phyloP scores from a whole-genome alignment of 257 asterid genomes.

The Rehmannia glutinosa region DNA sequence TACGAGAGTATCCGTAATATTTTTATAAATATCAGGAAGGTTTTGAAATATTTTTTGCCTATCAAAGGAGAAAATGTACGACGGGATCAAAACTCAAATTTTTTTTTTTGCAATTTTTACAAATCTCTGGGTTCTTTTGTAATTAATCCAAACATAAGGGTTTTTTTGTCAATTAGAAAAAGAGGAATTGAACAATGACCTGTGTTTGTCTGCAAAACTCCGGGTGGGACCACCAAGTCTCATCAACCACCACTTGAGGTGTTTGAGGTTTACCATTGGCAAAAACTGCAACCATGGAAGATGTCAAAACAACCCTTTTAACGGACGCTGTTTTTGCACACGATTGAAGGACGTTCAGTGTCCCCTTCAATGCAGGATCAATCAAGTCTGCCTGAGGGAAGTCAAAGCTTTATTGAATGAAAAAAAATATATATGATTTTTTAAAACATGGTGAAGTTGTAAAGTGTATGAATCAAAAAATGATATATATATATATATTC shows the following conservation, averaged over 20 bases:
- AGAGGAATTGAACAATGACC: constrained; percentile 16
- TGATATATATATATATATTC: no score
- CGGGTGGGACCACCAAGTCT: constrained; percentile 45
- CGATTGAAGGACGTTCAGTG: constrained; percentile 63
- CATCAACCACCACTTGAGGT: constrained; percentile 54
- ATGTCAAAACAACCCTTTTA: constrained; percentile 61
- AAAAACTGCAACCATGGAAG: constrained; percentile 47
- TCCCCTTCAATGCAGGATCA: constrained; percentile 29
- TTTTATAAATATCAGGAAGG: no score
- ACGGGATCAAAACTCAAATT: no score
- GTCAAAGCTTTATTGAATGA: not conserved
- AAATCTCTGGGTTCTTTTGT: no score
- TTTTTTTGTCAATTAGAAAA: not conserved
- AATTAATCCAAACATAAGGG: no score
- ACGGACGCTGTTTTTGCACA: constrained; percentile 52
- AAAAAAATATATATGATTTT: not conserved
- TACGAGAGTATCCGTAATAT: no score
- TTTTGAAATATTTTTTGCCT: no score
- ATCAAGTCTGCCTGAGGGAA: not conserved
- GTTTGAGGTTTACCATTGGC: constrained; percentile 46
- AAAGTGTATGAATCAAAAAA: not conserved
- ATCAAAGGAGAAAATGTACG: no score
- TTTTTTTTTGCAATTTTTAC: no score
- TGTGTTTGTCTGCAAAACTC: constrained; percentile 41
- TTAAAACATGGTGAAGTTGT: not conserved